phyloP scores from a whole-genome alignment of 257 asterid genomes.

The Sherardia arvensis region DNA sequence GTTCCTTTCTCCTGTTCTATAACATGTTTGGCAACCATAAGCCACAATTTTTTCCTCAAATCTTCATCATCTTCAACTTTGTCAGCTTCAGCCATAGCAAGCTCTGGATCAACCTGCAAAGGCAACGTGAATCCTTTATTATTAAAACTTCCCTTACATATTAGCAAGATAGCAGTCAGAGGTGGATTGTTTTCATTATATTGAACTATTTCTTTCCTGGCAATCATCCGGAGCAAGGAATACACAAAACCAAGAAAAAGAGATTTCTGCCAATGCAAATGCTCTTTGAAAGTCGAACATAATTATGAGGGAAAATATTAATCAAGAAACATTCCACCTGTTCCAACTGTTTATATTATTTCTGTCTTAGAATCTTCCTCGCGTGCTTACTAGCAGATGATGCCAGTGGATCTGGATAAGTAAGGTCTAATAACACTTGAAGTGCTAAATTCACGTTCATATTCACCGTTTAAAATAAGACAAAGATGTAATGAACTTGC shows the following conservation, averaged over 20 bases:
- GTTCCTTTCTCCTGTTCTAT: constrained; percentile 93
- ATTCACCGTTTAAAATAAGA: neutral
- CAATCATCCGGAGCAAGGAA: neutral
- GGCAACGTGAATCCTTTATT: constrained; percentile 11
- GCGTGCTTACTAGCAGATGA: neutral
- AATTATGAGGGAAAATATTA: neutral
- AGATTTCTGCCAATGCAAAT: neutral
- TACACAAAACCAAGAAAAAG: neutral
- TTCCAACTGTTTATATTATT: neutral
- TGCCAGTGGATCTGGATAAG: neutral
- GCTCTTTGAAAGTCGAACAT: neutral
- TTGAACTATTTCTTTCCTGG: neutral
- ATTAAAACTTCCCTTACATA: neutral
- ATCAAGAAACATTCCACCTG: neutral
- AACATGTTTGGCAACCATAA: constrained; percentile 96
- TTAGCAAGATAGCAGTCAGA: neutral
- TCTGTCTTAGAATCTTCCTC: neutral
- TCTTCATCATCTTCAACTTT: constrained; percentile 99
- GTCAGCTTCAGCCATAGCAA: constrained; percentile 99
- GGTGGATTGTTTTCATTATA: neutral
- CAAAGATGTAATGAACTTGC: neutral
- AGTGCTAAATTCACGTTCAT: neutral
- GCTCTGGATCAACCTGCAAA: constrained; percentile 83
- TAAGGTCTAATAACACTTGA: neutral
- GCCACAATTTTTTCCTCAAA: constrained; percentile 93